Base-by-base conservation (phyloP, 2,329 filamentous ascomycete genomes). In the Epichloe coenophiala region DNA sequence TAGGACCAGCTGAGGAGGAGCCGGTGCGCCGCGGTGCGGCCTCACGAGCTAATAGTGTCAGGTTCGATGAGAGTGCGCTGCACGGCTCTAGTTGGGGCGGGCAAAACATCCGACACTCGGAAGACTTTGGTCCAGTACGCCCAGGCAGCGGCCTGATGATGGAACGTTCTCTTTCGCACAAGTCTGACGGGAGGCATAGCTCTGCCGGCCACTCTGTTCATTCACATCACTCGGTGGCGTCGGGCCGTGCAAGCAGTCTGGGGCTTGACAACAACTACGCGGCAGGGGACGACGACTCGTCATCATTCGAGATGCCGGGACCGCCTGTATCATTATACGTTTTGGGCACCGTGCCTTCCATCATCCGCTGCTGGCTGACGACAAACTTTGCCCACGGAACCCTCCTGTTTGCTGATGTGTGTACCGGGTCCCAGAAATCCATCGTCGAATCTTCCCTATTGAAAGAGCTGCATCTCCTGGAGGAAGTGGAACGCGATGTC, bases 301-400 rank as follows among this genome's bases (percentile, higher is more conserved):
- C 85, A 35, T 82, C 87, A 11, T 67, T 86, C 47, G 82, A 87
- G 50, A 80, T 83, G 23, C 83, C 84, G 27, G 81, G 79, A 41
- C 85, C 91, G 41, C 87, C 90, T 17, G 88, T 89, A 37, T 88
- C 88, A 8, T 75, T 96, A 52, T 88, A 89, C 63, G 78, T 95
- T 48, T 74, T 96, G 15, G 89, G 91, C 12, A 85, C 90, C 6
- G 89, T 95, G 5, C 93, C 93, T 5, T 88, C 89, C 33, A 95
- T 98, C 57, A 87, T 97, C 51, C 84, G 93, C 54, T 98, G 93
- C 71, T 97, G 93, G 90, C 74, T 97, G 58, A 91, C 87, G 27
- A 85, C 83, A 37, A 84, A 88, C 60, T 97, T 95, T 68, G 91
- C 89, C 13, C 91, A 95, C 63, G 83, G 86, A 56, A 85, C 88